These are phyloP conservation scores for Torulaspora pretoriensis DNA, from an alignment of 1,139 yeast species.

Conservation along the genomic window DNA sequence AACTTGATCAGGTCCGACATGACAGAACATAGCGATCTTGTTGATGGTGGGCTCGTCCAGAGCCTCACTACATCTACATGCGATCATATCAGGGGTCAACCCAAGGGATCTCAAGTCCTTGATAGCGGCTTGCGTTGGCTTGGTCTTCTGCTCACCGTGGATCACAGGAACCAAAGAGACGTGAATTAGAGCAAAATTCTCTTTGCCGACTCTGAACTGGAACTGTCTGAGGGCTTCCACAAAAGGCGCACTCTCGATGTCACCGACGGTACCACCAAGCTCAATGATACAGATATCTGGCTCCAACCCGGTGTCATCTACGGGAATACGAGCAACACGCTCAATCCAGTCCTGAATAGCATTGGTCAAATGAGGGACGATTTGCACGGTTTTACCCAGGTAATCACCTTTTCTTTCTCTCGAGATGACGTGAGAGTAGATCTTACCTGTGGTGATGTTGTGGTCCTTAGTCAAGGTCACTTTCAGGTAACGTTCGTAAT, in stretches of 20 bases:
- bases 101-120: slow-evolving; percentile 95
- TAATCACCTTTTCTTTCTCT: slow-evolving; percentile 96
- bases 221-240: slow-evolving; percentile 98
- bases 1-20: slow-evolving; percentile 96
- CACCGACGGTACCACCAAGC: slow-evolving; percentile 99
- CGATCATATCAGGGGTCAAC: slow-evolving; percentile 92
- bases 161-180: slow-evolving; percentile 96
- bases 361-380: slow-evolving; percentile 94
- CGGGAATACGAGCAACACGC: slow-evolving; percentile 85
- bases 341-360: slow-evolving; percentile 99
- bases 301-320: slow-evolving; percentile 82
- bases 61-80: slow-evolving; percentile 89
- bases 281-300: slow-evolving; percentile 95
- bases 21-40: slow-evolving; percentile 98
- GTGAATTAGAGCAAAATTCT: slow-evolving; percentile 91
- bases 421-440: slow-evolving; percentile 89
- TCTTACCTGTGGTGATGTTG: slow-evolving; percentile 97
- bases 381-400: slow-evolving; percentile 98
- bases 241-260: slow-evolving; percentile 96
- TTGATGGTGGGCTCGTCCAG: slow-evolving; percentile 81
- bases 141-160: slow-evolving; percentile 97
- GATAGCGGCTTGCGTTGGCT: slow-evolving; percentile 98
- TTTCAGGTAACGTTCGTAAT: slow-evolving; percentile 93
- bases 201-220: slow-evolving; percentile 93
- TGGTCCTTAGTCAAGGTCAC: slow-evolving; percentile 90